These are phyloP conservation scores for Lentinula edodes DNA, from an alignment of 768 basidiomycete genomes.

Conservation along the genomic window DNA sequence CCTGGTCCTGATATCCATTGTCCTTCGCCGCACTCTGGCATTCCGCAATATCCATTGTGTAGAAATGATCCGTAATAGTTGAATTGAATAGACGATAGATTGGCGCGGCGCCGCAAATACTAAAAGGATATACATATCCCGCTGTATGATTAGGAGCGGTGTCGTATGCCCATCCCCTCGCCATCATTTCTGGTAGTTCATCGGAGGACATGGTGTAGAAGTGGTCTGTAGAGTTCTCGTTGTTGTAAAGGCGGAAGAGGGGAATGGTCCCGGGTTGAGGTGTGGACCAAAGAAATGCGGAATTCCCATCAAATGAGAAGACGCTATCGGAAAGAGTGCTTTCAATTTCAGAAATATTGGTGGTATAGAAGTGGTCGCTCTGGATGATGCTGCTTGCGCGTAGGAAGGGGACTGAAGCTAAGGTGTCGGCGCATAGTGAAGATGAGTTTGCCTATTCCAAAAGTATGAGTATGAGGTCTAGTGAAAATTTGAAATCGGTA, in stretches of 20 bases:
- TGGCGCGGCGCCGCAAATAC: not conserved
- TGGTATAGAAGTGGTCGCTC: not conserved
- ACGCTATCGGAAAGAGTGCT: not conserved
- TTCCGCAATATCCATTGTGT: not conserved
- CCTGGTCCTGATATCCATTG: not conserved
- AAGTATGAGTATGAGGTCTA: too few relatives aligned
- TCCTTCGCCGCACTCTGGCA: not conserved
- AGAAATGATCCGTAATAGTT: not conserved
- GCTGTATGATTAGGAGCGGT: not conserved
- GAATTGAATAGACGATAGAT: not conserved
- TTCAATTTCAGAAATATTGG: not conserved
- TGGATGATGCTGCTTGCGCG: not conserved
- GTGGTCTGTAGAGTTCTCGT: not conserved
- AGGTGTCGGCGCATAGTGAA: not conserved
- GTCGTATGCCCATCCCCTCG: not conserved
- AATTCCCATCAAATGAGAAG: not conserved
- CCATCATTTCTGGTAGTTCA: not conserved
- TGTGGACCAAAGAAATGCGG: not conserved
- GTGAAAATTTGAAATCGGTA: too few relatives aligned
- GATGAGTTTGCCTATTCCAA: not conserved
- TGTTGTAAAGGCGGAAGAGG: not conserved
- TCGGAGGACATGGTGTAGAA: not conserved
- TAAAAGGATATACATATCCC: constrained; percentile 1
- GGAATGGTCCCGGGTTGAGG: not conserved
- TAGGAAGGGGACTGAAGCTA: not conserved